Evolutionary conservation across 2,329 filamentous ascomycete species (phyloP), one percentile per base, ranked within the genome.

Genomic region (Macrophomina phaseolina): DNA sequence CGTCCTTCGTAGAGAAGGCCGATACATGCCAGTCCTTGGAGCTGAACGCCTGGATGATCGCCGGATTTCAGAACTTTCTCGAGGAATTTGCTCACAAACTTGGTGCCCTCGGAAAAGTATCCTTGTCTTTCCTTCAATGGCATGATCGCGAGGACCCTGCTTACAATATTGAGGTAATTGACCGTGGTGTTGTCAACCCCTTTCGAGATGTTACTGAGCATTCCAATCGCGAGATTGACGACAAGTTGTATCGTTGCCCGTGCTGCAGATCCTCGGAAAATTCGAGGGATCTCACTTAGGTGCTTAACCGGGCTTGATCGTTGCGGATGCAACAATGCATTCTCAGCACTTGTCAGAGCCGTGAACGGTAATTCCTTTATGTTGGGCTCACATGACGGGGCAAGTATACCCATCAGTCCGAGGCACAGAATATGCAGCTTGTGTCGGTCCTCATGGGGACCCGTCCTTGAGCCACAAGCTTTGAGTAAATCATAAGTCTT

Each of bases 81-180:
- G n/a, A 71, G 67, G 0, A 77, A 71, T 65, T 77, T 78, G 0
- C 68, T 51, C 12, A 63, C 49, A 46, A 53, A 62, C 36, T 49
- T 36, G 11, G 18, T 38, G n/a, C 53, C 38, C 9, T 56, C 16
- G 8, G 42, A 16, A 23, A 58, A 32, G 36, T 49, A 67, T 14
- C 30, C 38, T 5, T 62, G 48, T 52, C 65, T 55, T 7, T 28
- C 38, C 5, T 48, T 28, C 5, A 16, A 11, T n/a, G 56, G 56
- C 23, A 67, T 56, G 9, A 67, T 42, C 36, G 48, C 14, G 5
- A 63, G 11, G 18, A 63, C 32, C n/a, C 49, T 16, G 18, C 18
- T 48, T 12, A 75, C 75, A 62, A 78, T 77, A 18, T 72, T 72
- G 61, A 79, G 75, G 9, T 71, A 72, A 68, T 76, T 72, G 2